Percentiles rank a stretch among this genome's conserved stretches.
Evolutionary conservation across 2,329 filamentous ascomycete species (phyloP).

Genomic region (Thielaviopsis euricoi): DNA sequence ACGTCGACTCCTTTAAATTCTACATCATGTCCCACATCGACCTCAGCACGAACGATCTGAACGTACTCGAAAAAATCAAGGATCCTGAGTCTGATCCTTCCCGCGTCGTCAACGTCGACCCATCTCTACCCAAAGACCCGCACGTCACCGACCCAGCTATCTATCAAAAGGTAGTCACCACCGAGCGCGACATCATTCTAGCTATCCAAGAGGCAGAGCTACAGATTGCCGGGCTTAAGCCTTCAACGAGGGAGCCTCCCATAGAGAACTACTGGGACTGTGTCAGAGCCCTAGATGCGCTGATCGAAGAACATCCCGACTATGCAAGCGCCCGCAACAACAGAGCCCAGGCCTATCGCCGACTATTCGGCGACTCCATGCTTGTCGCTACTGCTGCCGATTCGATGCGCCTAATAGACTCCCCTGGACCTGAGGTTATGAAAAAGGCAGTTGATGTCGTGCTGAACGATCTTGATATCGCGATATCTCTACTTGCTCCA

Average conservation of each 20-base stretch:
- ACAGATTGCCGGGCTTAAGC: constrained; percentile 28
- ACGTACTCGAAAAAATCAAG: constrained; percentile 49
- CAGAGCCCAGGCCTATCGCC: constrained; percentile 48
- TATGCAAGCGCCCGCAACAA: constrained; percentile 66
- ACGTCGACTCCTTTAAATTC: no score
- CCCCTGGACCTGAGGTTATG: constrained; percentile 23
- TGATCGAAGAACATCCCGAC: constrained; percentile 40
- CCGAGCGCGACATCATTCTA: constrained; percentile 36
- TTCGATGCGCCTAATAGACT: constrained; percentile 25
- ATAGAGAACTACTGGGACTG: constrained; percentile 30
- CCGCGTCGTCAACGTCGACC: constrained; percentile 35
- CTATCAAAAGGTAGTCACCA: constrained; percentile 33
- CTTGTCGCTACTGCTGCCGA: constrained; percentile 26
- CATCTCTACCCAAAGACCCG: constrained; percentile 38
- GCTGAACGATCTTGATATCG: constrained; percentile 37
- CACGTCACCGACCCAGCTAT: constrained; percentile 32
- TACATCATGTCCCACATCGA: constrained; percentile 29
- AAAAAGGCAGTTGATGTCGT: constrained; percentile 23
- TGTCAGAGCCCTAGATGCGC: constrained; percentile 31
- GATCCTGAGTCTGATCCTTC: constrained; percentile 47
- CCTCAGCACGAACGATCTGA: constrained; percentile 41
- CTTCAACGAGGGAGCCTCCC: constrained; percentile 22
- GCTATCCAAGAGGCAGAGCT: constrained; percentile 38
- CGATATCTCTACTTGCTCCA: constrained; percentile 43
- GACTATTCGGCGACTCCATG: constrained; percentile 45